These are phyloP conservation scores for Parmales sp. DNA, from an alignment of 108 stramenopile species.

Conservation along the genomic window DNA sequence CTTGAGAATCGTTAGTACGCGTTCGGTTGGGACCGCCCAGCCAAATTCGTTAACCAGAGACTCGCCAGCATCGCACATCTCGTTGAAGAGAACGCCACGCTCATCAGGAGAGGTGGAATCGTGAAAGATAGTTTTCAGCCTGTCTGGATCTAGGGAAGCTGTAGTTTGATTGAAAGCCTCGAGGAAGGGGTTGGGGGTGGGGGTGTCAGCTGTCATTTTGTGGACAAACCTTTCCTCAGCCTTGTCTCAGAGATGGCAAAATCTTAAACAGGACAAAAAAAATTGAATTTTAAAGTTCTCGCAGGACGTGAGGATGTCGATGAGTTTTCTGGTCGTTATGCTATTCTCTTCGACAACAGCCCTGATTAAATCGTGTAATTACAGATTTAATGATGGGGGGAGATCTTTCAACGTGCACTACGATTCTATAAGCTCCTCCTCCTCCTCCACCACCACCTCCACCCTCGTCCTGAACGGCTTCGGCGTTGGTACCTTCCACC, in stretches of 20 bases:
- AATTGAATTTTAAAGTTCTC: too few relatives aligned
- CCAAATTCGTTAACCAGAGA: constrained; percentile 50
- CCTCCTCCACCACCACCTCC: neutral
- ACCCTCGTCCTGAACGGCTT: constrained; percentile 53
- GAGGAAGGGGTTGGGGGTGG: neutral
- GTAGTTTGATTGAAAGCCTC: neutral
- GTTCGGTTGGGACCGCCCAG: constrained; percentile 66
- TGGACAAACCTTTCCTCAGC: too few relatives aligned
- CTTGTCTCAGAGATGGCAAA: too few relatives aligned
- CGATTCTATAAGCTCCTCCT: neutral
- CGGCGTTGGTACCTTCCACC: constrained; percentile 77
- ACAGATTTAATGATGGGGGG: too few relatives aligned
- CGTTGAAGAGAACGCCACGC: constrained; percentile 61
- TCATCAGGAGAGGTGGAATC: neutral
- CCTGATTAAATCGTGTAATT: too few relatives aligned
- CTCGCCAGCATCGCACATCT: constrained; percentile 70
- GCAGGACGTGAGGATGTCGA: too few relatives aligned
- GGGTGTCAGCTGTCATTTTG: neutral
- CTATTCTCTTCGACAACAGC: too few relatives aligned
- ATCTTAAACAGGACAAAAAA: too few relatives aligned
- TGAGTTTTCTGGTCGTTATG: too few relatives aligned
- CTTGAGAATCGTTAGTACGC: constrained; percentile 43
- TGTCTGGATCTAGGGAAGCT: neutral
- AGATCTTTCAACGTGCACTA: too few relatives aligned
- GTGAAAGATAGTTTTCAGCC: neutral